Conservation (phyloP, 2,329 filamentous ascomycete species). For the Pseudogymnoascus sp. region DNA sequence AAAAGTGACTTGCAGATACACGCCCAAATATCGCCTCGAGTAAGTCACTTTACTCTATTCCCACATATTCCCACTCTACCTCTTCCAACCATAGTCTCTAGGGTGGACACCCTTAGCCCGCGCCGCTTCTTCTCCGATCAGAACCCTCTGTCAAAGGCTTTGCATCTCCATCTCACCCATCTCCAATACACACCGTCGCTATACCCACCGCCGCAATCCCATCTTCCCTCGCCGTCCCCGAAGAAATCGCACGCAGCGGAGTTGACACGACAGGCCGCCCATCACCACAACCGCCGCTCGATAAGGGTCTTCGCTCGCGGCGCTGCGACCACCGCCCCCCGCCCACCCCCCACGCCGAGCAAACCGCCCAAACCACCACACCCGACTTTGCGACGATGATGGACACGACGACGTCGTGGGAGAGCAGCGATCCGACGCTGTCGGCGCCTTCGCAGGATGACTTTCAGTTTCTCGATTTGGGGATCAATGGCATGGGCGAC, state of each 20-base stretch:
- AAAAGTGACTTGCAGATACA: neutral
- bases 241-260: neutral
- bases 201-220: neutral
- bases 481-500: constrained; percentile 43
- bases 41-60: neutral
- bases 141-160: neutral
- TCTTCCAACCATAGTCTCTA: neutral
- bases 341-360: neutral
- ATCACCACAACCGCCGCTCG: neutral
- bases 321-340: neutral
- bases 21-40: neutral
- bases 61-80: neutral
- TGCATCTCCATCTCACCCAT: neutral
- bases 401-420: constrained; percentile 36
- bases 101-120: constrained; percentile 1
- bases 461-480: constrained; percentile 56
- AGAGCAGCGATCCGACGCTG: constrained; percentile 47
- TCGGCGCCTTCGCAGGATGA: constrained; percentile 46
- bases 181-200: neutral
- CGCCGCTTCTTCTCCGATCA: neutral
- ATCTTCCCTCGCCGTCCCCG: neutral
- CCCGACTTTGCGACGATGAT: constrained; percentile 16
- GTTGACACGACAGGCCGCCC: neutral
- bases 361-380: neutral
- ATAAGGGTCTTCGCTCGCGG: neutral